phyloP scores from a whole-genome alignment of 108 stramenopile species.

The Thalassiosira profunda region DNA sequence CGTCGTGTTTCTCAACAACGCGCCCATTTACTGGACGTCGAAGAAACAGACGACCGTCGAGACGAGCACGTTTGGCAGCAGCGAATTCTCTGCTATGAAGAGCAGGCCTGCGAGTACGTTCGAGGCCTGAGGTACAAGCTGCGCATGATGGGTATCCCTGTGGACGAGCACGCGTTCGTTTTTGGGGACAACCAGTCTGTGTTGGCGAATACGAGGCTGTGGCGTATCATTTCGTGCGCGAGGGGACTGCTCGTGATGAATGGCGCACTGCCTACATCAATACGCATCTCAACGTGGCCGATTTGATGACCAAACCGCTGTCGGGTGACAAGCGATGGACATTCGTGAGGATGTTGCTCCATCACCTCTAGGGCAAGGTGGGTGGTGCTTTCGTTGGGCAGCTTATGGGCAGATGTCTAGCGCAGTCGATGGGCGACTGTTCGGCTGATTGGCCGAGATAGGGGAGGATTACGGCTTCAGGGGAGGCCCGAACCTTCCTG shows the following conservation, averaged over 20 bases:
- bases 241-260: slow-evolving; percentile 38
- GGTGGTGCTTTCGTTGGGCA: no score
- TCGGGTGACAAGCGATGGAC: slow-evolving; percentile 31
- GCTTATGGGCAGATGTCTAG: no score
- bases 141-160: slow-evolving; percentile 58
- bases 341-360: slow-evolving; percentile 14
- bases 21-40: slow-evolving; percentile 43
- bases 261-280: slow-evolving; percentile 28
- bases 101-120: slow-evolving; percentile 39
- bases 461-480: no score
- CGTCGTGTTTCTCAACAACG: slow-evolving; percentile 25
- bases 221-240: slow-evolving; percentile 46
- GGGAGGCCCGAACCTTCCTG: no score
- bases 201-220: slow-evolving; percentile 30
- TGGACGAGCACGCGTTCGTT: slow-evolving; percentile 9
- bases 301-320: slow-evolving; percentile 46
- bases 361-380: slow-evolving; percentile 11
- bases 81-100: slow-evolving; percentile 63
- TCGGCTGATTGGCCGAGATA: no score
- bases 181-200: slow-evolving; percentile 50
- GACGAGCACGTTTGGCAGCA: slow-evolving; percentile 27
- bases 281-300: slow-evolving; percentile 38
- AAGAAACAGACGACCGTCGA: slow-evolving; percentile 52
- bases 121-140: slow-evolving; percentile 60
- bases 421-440: no score